Evolutionary conservation across 2,329 filamentous ascomycete genomes (phyloP), one percentile per base, ranked within the genome.

Genomic region (Rhynchosporium graminicola): DNA sequence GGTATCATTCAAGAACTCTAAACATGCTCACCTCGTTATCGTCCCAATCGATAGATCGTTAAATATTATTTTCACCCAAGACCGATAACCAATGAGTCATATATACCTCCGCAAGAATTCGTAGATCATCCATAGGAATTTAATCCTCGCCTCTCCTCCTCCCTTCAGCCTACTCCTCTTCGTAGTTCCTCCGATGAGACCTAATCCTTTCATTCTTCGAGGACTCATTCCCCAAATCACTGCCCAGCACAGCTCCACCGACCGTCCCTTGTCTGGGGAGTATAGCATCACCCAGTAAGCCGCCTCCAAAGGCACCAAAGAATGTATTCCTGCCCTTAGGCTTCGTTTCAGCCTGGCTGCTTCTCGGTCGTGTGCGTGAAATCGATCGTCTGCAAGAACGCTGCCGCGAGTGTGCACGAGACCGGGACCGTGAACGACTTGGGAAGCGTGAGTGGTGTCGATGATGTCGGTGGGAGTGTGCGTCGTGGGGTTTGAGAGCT

Each of bases 261-360:
- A 70, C 10, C 4, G 67, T 70, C 1, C 68, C 68, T 20, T 69
- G 43, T 2, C 68, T 66, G 45, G 68, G 68, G 26, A 68, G 64
- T 29, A 70, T 68, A 47, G 65, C 59, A 63, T 70, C 68, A 0
- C 68, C 68, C 38, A 70, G 63, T 4, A 62, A 62, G 0, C 65
- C 58, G 2, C 68, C 68, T 2, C 68, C 67, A 59, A 69, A 63
- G 7, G 66, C 66, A 9, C 68, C 68, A 4, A 69, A 45, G 40
- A 70, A 70, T 33, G 67, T 68, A 56, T 68, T 65, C 8, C 38
- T 42, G 29, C 46, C 62, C 5, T 12, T 40, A 15, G 60, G 36
- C 36, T 48, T 31, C 38, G 31, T 57, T 26, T 51, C 50, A 6
- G 54, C 45, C 52, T 45, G 43, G 13, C 33, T 55, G 15, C 52